phyloP scores from a whole-genome alignment of 169 alveolate genomes.

The Eimeria zaria region DNA sequence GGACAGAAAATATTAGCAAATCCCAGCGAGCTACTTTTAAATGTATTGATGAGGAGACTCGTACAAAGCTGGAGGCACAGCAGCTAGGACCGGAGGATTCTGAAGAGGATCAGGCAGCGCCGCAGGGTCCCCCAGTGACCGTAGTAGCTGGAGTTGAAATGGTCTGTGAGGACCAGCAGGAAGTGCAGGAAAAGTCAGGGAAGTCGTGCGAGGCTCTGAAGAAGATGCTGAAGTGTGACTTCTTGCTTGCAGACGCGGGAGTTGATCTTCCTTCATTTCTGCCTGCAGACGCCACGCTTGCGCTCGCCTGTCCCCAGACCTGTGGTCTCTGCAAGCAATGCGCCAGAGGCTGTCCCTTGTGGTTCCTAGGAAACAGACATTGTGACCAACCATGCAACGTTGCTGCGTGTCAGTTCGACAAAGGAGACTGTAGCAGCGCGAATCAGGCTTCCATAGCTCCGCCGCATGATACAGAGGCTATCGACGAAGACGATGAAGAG shows the following conservation, averaged over 20 bases:
- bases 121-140: conserved; percentile 49
- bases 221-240: conserved; percentile 82
- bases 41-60: conserved; percentile 64
- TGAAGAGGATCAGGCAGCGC: conserved; percentile 39
- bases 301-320: conserved; percentile 88
- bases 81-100: conserved; percentile 7
- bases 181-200: conserved; percentile 82
- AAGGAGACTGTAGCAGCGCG: conserved; percentile 85
- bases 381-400: conserved; percentile 88
- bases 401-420: conserved; percentile 88
- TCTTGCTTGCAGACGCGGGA: conserved; percentile 82
- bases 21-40: conserved; percentile 38
- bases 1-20: conserved; percentile 29
- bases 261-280: conserved; percentile 79
- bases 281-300: conserved; percentile 87
- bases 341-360: conserved; percentile 88
- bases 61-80: conserved; percentile 31
- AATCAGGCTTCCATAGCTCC: conserved; percentile 18
- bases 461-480: conserved; percentile 37
- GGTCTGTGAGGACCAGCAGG: conserved; percentile 80
- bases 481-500: conserved; percentile 33
- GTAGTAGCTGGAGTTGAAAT: conserved; percentile 56
- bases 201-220: conserved; percentile 81
- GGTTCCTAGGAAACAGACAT: conserved; percentile 87
- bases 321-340: conserved; percentile 89